Conservation (phyloP, 768 basidiomycete species). For the Pleurotus tuber-regium region DNA sequence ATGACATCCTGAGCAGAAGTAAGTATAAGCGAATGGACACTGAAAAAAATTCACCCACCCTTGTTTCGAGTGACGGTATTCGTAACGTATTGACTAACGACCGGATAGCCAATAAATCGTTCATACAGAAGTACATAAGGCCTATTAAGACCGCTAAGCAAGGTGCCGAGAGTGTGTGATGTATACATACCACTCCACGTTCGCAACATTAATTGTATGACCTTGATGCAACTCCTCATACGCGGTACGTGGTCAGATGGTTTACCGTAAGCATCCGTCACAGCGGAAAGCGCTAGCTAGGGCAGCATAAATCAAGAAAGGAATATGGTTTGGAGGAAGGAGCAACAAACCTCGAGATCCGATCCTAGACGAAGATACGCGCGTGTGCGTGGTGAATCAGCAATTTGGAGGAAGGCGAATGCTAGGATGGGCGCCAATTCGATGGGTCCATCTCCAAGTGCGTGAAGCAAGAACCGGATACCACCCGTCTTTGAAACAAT, state of each 20-base stretch:
- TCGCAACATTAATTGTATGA: constrained; percentile 80
- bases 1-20: constrained; percentile 72
- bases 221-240: constrained; percentile 72
- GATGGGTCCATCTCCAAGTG: constrained; percentile 85
- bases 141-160: too few relatives aligned
- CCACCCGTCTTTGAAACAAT: constrained; percentile 80
- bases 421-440: constrained; percentile 80
- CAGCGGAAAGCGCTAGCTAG: constrained; percentile 81
- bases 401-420: constrained; percentile 75
- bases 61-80: constrained; percentile 83
- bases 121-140: constrained; percentile 90
- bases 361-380: constrained; percentile 74
- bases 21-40: background rate
- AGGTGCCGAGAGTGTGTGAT: background rate
- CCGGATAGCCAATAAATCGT: constrained; percentile 82
- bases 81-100: constrained; percentile 82
- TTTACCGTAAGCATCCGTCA: constrained; percentile 92
- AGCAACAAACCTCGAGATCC: constrained; percentile 78
- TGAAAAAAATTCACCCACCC: constrained; percentile 49
- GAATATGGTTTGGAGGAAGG: background rate
- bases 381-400: constrained; percentile 83
- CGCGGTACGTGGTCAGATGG: constrained; percentile 74
- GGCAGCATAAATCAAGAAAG: background rate
- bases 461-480: constrained; percentile 81
- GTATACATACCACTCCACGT: constrained; percentile 85